phyloP scores from a whole-genome alignment of 2,329 filamentous ascomycete species.

The Beauveria scarabaeidicola region DNA sequence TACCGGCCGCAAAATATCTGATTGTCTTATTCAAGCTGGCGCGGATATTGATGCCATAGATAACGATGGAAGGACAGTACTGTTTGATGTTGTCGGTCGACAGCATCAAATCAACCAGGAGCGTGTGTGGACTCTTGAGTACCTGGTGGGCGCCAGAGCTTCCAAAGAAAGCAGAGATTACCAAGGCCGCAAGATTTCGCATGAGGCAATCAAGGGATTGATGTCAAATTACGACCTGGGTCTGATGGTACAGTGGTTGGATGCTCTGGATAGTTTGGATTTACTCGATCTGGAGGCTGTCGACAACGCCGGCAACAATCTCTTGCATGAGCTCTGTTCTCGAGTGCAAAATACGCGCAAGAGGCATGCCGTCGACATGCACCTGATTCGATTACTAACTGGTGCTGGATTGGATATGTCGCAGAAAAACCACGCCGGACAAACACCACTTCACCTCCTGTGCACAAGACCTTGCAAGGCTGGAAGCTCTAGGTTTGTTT shows the following conservation, averaged over 20 bases:
- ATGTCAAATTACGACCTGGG: background rate
- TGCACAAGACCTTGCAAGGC: background rate
- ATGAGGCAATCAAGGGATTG: background rate
- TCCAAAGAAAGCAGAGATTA: background rate
- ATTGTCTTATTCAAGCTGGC: background rate
- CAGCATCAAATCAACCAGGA: background rate
- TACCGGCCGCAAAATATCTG: background rate
- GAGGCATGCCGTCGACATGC: background rate
- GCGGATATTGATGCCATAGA: background rate
- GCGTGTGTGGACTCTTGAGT: background rate
- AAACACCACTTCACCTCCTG: slow-evolving; percentile 1
- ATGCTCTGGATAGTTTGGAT: background rate
- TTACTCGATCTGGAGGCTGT: background rate
- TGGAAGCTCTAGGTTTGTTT: background rate
- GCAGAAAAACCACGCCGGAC: background rate
- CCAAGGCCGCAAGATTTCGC: background rate
- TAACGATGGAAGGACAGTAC: background rate
- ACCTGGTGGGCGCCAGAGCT: background rate
- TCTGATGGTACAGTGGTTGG: background rate
- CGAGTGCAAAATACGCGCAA: background rate
- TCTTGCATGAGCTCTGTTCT: background rate
- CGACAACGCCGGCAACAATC: slow-evolving; percentile 1
- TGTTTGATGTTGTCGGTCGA: background rate
- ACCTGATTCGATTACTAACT: background rate
- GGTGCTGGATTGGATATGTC: background rate